phyloP scores from a whole-genome alignment of 768 basidiomycete species.

The Termitomyces sp. region DNA sequence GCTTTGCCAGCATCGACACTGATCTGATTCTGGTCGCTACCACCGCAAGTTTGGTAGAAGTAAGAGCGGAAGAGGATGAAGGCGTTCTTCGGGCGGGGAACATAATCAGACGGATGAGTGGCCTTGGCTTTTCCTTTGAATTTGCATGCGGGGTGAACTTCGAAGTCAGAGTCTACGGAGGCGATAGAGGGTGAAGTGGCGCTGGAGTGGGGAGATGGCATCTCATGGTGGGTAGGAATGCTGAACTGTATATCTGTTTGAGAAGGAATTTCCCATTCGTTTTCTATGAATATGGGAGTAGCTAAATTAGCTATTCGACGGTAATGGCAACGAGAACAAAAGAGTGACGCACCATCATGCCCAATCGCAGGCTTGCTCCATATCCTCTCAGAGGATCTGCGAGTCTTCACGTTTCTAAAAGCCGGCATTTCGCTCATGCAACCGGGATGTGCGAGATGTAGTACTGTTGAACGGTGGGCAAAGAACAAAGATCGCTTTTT shows the following conservation, averaged over 20 bases:
- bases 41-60: slow-evolving; percentile 12
- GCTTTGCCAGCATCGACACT: slow-evolving; percentile 25
- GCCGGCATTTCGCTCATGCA: slow-evolving; percentile 19
- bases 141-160: not conserved
- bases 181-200: slow-evolving; percentile 9
- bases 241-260: not conserved
- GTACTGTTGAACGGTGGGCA: not conserved
- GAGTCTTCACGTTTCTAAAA: slow-evolving; percentile 19
- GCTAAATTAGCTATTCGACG: not conserved
- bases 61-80: slow-evolving; percentile 33
- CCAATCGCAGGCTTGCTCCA: slow-evolving; percentile 14
- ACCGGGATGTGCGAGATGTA: not conserved
- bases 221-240: not conserved
- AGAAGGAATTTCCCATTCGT: slow-evolving; percentile 15
- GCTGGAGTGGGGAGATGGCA: slow-evolving; percentile 7
- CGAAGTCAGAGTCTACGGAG: slow-evolving; percentile 9
- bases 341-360: slow-evolving; percentile 18
- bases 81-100: slow-evolving; percentile 33
- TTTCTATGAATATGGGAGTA: slow-evolving; percentile 8
- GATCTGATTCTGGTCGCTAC: slow-evolving; percentile 26
- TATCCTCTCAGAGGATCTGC: slow-evolving; percentile 19
- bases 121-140: slow-evolving; percentile 10
- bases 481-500: slow-evolving; percentile 3
- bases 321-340: not conserved
- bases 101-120: slow-evolving; percentile 9